Evolutionary conservation across 2,329 filamentous ascomycete species (phyloP).

Genomic region (Xylaria sp.): DNA sequence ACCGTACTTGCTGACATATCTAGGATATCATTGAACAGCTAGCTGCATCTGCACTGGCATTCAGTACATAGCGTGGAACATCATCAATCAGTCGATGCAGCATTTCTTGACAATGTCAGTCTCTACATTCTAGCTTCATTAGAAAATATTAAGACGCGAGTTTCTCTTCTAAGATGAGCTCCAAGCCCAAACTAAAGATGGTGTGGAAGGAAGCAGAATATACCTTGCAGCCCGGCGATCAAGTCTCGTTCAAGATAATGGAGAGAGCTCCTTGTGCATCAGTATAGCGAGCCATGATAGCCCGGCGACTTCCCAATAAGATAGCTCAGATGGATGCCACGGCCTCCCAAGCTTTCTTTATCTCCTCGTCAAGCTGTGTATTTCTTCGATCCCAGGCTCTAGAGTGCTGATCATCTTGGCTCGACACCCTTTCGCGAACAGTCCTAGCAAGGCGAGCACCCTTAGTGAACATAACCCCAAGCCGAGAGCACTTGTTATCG

Average conservation of each 20-base stretch:
- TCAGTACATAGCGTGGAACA: too few relatives aligned
- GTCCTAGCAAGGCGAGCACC: constrained; percentile 21
- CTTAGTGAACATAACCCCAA: constrained; percentile 21
- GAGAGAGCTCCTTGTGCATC: background rate
- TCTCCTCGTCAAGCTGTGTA: constrained; percentile 15
- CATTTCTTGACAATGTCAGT: background rate
- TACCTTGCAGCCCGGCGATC: background rate
- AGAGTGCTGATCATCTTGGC: background rate
- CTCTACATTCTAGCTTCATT: background rate
- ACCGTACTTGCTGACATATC: too few relatives aligned
- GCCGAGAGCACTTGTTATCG: constrained; percentile 23
- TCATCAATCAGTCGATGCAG: background rate
- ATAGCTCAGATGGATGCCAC: constrained; percentile 19
- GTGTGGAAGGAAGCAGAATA: background rate
- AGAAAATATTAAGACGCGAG: background rate
- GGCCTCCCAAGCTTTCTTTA: constrained; percentile 16
- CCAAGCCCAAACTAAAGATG: background rate
- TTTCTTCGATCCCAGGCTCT: constrained; percentile 14
- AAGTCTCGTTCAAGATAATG: background rate
- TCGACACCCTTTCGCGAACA: background rate
- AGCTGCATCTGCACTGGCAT: too few relatives aligned
- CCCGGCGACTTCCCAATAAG: background rate
- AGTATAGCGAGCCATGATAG: background rate
- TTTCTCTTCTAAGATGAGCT: background rate
- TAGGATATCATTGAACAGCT: too few relatives aligned